A percentile compares a stretch with the other conserved stretches of the same genome.
These are phyloP conservation scores for Gonium pectorale DNA, from an alignment of 139 green algal genomes.

Conservation along the genomic window DNA sequence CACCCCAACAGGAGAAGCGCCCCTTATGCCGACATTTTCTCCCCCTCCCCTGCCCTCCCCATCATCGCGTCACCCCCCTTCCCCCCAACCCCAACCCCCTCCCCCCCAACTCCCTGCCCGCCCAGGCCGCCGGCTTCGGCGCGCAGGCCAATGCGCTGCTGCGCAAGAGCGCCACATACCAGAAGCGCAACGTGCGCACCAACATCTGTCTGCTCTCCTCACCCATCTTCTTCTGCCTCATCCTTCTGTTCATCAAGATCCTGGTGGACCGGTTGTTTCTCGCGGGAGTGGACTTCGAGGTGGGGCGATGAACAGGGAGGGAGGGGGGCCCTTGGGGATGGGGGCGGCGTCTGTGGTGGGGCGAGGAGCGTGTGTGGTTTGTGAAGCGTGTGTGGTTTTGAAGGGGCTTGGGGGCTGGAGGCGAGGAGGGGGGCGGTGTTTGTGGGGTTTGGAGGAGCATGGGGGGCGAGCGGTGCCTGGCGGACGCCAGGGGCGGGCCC, in stretches of 20 bases:
- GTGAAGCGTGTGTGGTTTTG: not conserved
- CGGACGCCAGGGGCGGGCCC: no score
- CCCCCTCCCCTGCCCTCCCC: no score
- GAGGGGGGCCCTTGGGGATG: not conserved
- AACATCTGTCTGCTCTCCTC: constrained; percentile 73
- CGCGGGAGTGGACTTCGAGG: constrained; percentile 59
- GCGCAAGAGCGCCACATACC: constrained; percentile 69
- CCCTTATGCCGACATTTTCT: no score
- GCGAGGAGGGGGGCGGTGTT: no score
- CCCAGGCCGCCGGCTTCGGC: constrained; percentile 40
- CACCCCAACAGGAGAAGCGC: no score
- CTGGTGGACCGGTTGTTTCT: constrained; percentile 70
- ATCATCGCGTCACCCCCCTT: no score
- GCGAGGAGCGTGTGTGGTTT: not conserved
- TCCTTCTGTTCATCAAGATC: constrained; percentile 70
- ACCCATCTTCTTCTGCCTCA: constrained; percentile 77
- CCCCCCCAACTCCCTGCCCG: no score
- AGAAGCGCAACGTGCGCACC: constrained; percentile 64
- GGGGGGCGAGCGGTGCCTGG: no score
- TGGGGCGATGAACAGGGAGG: constrained; percentile 8
- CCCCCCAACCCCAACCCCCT: no score
- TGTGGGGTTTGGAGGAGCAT: no score
- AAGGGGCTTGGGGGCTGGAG: not conserved
- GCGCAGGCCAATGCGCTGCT: constrained; percentile 61
- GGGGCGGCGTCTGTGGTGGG: not conserved